Conservation (phyloP, 306 rosid species). For the Quercus aquifolioides region DNA sequence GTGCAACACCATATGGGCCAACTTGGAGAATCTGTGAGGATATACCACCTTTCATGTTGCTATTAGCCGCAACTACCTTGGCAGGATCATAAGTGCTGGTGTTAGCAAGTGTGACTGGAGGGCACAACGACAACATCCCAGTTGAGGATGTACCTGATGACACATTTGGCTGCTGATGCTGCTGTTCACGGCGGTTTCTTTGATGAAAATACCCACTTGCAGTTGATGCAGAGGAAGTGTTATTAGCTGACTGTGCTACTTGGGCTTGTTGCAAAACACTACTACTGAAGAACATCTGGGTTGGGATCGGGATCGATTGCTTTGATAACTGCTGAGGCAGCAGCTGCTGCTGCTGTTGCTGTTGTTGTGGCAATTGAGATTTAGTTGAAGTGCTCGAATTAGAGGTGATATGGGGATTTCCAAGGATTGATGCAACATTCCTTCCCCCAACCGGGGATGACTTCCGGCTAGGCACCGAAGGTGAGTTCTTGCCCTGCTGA, state of each 20-base stretch:
- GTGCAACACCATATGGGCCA: conserved; percentile 57
- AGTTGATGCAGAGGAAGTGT: conserved; percentile 42
- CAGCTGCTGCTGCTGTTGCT: conserved; percentile 30
- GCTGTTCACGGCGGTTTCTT: conserved; percentile 65
- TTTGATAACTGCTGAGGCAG: conserved; percentile 38
- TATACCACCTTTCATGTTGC: conserved; percentile 53
- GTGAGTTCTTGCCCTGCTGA: conserved; percentile 66
- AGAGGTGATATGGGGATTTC: conserved; percentile 56
- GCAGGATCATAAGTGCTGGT: conserved; percentile 47
- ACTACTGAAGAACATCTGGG: conserved; percentile 57
- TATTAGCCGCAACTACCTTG: conserved; percentile 40
- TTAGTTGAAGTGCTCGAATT: conserved; percentile 48
- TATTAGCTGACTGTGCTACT: conserved; percentile 54
- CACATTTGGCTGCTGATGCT: conserved; percentile 55
- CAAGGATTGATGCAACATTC: conserved; percentile 68
- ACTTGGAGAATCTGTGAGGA: conserved; percentile 62
- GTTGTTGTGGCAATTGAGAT: conserved; percentile 55
- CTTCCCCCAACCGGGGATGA: conserved; percentile 86
- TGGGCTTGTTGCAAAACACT: conserved; percentile 38
- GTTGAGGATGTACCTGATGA: conserved; percentile 54
- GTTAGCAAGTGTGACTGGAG: conserved; percentile 31
- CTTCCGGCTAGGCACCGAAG: conserved; percentile 47
- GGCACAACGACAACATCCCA: conserved; percentile 53
- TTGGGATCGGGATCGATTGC: conserved; percentile 52
- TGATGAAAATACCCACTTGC: conserved; percentile 51